Conservation (phyloP, 2,329 filamentous ascomycete genomes). For the Aspergillus viridinutans region DNA sequence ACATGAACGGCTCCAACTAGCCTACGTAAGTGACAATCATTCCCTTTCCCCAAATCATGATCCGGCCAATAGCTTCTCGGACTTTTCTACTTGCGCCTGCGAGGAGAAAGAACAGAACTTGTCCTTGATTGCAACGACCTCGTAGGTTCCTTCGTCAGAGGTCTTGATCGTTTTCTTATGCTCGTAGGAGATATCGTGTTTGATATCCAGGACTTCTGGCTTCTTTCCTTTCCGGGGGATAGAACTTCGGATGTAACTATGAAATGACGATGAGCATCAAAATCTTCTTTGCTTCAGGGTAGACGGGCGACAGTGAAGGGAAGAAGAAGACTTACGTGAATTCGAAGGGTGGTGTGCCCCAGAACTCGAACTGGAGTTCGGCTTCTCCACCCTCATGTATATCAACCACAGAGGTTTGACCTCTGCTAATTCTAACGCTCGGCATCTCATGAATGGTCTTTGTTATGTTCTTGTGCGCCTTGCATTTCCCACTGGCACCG, state of each 20-base stretch:
- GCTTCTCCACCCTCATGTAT: constrained; percentile 96
- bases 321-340: constrained; percentile 60
- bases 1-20: constrained; percentile 13
- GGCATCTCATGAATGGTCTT: constrained; percentile 90
- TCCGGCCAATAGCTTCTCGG: constrained; percentile 33
- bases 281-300: not conserved
- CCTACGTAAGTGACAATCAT: constrained; percentile 16
- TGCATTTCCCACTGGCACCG: constrained; percentile 76
- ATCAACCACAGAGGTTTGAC: constrained; percentile 74
- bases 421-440: constrained; percentile 83
- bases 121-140: constrained; percentile 95
- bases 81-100: constrained; percentile 53
- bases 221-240: constrained; percentile 77
- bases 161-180: constrained; percentile 76
- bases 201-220: constrained; percentile 79
- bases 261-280: constrained; percentile 1
- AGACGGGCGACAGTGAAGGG: not conserved
- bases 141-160: constrained; percentile 92
- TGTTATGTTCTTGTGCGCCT: constrained; percentile 69
- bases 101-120: constrained; percentile 85
- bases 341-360: constrained; percentile 92
- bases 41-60: constrained; percentile 10
- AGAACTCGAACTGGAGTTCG: constrained; percentile 91
- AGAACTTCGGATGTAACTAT: constrained; percentile 76
- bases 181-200: constrained; percentile 79